Conservation (phyloP, 495 filamentous ascomycete species). For the Achaetomiella virescens region DNA sequence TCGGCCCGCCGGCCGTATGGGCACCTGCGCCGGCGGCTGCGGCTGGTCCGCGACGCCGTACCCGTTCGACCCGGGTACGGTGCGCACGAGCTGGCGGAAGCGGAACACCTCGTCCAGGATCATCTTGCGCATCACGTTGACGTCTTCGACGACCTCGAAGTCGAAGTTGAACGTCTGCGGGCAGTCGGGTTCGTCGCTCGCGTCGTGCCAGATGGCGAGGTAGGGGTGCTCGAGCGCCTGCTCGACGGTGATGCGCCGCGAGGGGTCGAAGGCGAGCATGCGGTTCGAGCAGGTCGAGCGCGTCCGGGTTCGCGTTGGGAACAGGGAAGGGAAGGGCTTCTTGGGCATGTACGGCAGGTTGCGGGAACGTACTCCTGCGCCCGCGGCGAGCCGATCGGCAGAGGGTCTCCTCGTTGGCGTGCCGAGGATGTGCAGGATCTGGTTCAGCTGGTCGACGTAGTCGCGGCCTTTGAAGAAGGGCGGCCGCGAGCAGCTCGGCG, state of each 20-base stretch:
- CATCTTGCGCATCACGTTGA: constrained; percentile 91
- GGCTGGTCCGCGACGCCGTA: constrained; percentile 21
- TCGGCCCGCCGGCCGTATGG: constrained; percentile 60
- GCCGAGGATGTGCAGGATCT: constrained; percentile 95
- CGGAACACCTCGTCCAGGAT: constrained; percentile 85
- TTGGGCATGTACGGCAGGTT: constrained; percentile 97
- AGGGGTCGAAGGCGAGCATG: constrained; percentile 96
- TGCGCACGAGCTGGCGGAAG: constrained; percentile 72
- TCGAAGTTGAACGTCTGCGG: constrained; percentile 94
- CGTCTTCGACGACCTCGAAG: constrained; percentile 92
- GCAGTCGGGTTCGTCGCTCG: constrained; percentile 88
- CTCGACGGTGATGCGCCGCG: constrained; percentile 84
- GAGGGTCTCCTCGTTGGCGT: constrained; percentile 91
- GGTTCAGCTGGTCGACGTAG: constrained; percentile 98
- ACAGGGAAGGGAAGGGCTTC: constrained; percentile 77
- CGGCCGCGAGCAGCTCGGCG: constrained; percentile 89
- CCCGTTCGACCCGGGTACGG: constrained; percentile 45
- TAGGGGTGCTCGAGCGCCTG: constrained; percentile 93
- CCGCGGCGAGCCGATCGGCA: constrained; percentile 86
- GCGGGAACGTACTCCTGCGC: constrained; percentile 97
- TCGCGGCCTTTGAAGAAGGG: constrained; percentile 99
- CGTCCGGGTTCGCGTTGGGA: constrained; percentile 96
- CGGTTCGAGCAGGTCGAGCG: constrained; percentile 87
- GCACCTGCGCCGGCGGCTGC: constrained; percentile 43
- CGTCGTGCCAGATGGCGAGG: constrained; percentile 96